Evolutionary conservation across 805 yeast species (phyloP), one percentile per base, ranked within the genome.

Genomic region (Torulaspora franciscae): DNA sequence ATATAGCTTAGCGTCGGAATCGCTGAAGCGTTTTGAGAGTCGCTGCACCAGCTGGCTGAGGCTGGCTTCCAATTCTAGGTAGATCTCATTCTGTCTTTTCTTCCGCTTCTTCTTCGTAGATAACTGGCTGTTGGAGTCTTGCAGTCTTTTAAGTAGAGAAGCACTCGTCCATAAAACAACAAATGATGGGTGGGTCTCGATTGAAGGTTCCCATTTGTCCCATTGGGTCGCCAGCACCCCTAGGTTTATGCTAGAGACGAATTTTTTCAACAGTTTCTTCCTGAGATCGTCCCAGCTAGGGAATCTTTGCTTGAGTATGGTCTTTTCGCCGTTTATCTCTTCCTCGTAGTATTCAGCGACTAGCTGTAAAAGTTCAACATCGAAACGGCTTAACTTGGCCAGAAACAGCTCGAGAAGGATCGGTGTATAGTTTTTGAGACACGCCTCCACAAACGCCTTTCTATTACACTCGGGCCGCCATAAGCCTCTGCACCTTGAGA

Each of bases 401-500:
- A 55, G 38, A 8, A 54, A 37, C 9, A 59, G 33, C 36, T 49
- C 49, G 5, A 57, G 40, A 3, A 59, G 34, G 4, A 44, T 14
- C 1, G 54, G 36, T 35, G 50, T 38, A 33, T 48, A 53, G 15
- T 50, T 42, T 22, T 46, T 38, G 25, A 57, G 41, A 23, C 43
- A 45, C 4, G 26, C 32, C 8, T 50, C 54, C 15, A 57, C 38
- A 14, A 56, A 46, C 13, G 15, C 14, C 7, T 27, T 32, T 29
- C 49, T 48, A 29, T 55, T 44, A 7, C 35, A 37, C 25, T 36
- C 39, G 2, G 14, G 30, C 27, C 40, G 52, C 65, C 65, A 60
- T 3, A 47, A 10, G 10, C 46, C 49, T 40, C 45, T 52, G 41
- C 51, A 50, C 19, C 41, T 42, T 2, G 43, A 29, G 4, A 55